Evolutionary conservation across 805 yeast genomes (phyloP), one percentile per base, ranked within the genome.

Genomic region (Naumovozyma baii): DNA sequence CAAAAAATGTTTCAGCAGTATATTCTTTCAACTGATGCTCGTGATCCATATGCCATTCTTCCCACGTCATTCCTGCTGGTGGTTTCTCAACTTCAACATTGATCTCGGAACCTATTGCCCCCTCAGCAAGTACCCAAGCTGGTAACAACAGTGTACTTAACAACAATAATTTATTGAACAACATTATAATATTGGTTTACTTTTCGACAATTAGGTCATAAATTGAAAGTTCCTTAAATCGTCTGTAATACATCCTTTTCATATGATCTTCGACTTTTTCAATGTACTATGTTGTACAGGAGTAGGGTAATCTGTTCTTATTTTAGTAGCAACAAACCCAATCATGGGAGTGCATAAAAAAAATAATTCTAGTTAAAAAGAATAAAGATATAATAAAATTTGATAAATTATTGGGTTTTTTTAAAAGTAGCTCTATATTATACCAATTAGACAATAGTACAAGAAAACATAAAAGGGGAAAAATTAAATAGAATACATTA

Each of bases 21-120:
- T 76, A 85, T 19, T 69, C 67, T 45, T 83, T 87, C 43, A 84
- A 48, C 14, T 77, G 82, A 63, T 90, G 96, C 63, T 90, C 97
- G 49, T 76, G 78, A 50, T 74, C 68, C 96, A 90, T 88, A 60
- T 90, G 97, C 83, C 88, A 82, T 49, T 73, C 72, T 52, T 81
- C 85, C 94, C 94, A 84, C 14, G 74, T 61, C 29, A 75, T 50
- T 0, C 74, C 77, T 9, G 61, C 62, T 2, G 86, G 86, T 19
- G 67, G 68, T 26, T 46, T 41, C 41, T 72, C 74, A 7, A 22
- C 43, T 35, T 59, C 64, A 17, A 54, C 48, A 40, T 61, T 59
- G 3, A 57, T 48, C 8, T 51, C 47, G 1, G 55, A 42, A 31
- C 52, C 51, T 9, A 18, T 13, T 8, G 13, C 31, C 5, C 15